Evolutionary conservation across 177 flowering plant species (phyloP).

Genomic region (Vitis hybrid): DNA sequence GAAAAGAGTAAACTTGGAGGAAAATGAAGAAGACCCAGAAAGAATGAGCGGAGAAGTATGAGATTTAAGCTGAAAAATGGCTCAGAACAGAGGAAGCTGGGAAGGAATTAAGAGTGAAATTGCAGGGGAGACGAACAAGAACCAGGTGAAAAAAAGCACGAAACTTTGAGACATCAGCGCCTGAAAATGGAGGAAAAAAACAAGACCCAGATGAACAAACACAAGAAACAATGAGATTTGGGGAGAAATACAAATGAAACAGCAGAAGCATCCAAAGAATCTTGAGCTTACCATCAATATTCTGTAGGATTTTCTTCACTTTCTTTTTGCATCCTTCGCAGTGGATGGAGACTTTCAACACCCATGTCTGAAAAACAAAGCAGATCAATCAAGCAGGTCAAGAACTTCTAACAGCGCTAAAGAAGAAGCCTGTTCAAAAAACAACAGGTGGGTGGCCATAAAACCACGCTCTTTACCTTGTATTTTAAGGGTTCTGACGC

Average conservation of each 20-base stretch:
- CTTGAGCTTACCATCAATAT: constrained; percentile 37
- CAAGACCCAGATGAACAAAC: background rate
- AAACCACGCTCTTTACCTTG: constrained; percentile 23
- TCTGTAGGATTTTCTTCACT: constrained; percentile 43
- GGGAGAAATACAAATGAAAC: background rate
- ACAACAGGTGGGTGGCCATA: too few species aligned
- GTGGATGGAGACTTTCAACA: constrained; percentile 59
- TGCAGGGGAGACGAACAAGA: background rate
- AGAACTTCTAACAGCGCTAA: background rate
- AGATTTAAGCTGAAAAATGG: background rate
- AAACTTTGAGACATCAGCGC: background rate
- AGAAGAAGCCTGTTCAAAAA: background rate
- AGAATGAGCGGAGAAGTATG: background rate
- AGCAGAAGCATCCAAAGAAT: background rate
- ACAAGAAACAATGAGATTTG: background rate
- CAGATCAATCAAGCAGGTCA: background rate
- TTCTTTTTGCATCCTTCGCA: constrained; percentile 68
- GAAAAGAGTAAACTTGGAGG: background rate
- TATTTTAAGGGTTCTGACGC: constrained; percentile 28
- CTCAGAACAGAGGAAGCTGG: background rate
- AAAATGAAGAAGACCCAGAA: background rate
- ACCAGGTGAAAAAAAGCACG: background rate
- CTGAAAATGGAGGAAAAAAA: constrained; percentile 4
- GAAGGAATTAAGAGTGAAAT: background rate
- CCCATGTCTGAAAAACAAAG: constrained; percentile 44